phyloP scores from a whole-genome alignment of 192 early-diverging fungal genomes.

The Coemansia sp. region DNA sequence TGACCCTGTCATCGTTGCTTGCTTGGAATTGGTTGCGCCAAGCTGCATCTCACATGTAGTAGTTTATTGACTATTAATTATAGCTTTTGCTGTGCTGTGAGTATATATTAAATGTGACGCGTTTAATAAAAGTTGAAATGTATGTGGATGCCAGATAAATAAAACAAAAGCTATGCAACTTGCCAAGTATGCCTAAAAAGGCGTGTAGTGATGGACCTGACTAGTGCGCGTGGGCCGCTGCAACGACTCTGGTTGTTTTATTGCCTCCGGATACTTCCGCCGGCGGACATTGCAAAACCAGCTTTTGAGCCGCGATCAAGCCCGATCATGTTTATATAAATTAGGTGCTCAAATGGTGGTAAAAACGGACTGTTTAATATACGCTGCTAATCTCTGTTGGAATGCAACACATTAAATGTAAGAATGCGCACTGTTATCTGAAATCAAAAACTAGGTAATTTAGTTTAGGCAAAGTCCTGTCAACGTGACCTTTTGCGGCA shows the following conservation, averaged over 20 bases:
- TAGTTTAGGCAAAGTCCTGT: too few relatives aligned
- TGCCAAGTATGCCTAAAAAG: not conserved
- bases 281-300: conserved; percentile 50
- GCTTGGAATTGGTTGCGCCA: conserved; percentile 56
- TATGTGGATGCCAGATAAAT: not conserved
- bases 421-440: too few relatives aligned
- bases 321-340: too few relatives aligned
- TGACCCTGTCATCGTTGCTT: conserved; percentile 47
- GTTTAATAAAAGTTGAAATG: not conserved
- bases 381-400: too few relatives aligned
- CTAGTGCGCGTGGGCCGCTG: not conserved
- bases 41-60: conserved; percentile 55
- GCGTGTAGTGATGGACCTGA: not conserved
- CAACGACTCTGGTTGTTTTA: not conserved
- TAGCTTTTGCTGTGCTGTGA: not conserved
- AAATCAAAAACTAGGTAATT: too few relatives aligned
- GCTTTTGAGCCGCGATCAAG: conserved; percentile 39
- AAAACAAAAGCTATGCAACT: not conserved
- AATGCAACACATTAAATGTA: too few relatives aligned
- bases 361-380: too few relatives aligned
- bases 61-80: conserved; percentile 42
- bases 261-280: conserved; percentile 24
- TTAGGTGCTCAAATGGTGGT: too few relatives aligned
- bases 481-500: conserved; percentile 14
- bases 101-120: not conserved